A percentile compares a stretch with the other conserved stretches of the same genome.
phyloP scores from a whole-genome alignment of 495 filamentous ascomycete genomes.

The Rusavskia elegans region DNA sequence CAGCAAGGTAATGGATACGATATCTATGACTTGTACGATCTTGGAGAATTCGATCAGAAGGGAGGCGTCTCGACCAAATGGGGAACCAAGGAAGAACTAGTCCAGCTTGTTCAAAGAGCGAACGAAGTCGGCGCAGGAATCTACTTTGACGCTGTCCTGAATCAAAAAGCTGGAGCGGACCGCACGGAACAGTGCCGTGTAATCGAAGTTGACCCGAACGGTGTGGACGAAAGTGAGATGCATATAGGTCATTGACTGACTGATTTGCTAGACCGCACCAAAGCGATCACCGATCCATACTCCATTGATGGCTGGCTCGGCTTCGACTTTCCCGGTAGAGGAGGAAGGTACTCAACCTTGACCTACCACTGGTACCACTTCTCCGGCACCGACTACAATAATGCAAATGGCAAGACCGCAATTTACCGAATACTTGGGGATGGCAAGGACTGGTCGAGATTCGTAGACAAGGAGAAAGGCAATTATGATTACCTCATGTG shows the following conservation, averaged over 20 bases:
- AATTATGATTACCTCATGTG: slow-evolving; percentile 53
- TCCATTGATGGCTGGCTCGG: slow-evolving; percentile 55
- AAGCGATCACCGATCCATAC: slow-evolving; percentile 38
- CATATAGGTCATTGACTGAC: not conserved
- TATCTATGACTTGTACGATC: slow-evolving; percentile 60
- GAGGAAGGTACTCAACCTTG: slow-evolving; percentile 38
- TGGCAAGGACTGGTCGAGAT: slow-evolving; percentile 45
- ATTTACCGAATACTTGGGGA: slow-evolving; percentile 56
- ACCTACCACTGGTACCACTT: slow-evolving; percentile 61
- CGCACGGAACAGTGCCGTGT: slow-evolving; percentile 40
- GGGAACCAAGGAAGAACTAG: slow-evolving; percentile 49
- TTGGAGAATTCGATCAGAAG: slow-evolving; percentile 67
- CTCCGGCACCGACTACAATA: slow-evolving; percentile 53
- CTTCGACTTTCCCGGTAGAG: slow-evolving; percentile 48
- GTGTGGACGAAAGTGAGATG: slow-evolving; percentile 15
- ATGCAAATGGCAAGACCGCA: slow-evolving; percentile 35
- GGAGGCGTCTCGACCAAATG: slow-evolving; percentile 49
- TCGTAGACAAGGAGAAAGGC: slow-evolving; percentile 50
- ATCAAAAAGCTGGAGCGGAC: slow-evolving; percentile 61
- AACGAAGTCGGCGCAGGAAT: slow-evolving; percentile 38
- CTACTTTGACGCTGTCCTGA: slow-evolving; percentile 63
- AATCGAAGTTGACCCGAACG: slow-evolving; percentile 42
- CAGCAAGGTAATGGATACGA: slow-evolving; percentile 58
- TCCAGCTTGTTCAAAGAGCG: slow-evolving; percentile 32
- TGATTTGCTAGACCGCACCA: slow-evolving; percentile 30